phyloP scores from a whole-genome alignment of 2,329 filamentous ascomycete genomes.

The Exophiala phaeomuriformis region DNA sequence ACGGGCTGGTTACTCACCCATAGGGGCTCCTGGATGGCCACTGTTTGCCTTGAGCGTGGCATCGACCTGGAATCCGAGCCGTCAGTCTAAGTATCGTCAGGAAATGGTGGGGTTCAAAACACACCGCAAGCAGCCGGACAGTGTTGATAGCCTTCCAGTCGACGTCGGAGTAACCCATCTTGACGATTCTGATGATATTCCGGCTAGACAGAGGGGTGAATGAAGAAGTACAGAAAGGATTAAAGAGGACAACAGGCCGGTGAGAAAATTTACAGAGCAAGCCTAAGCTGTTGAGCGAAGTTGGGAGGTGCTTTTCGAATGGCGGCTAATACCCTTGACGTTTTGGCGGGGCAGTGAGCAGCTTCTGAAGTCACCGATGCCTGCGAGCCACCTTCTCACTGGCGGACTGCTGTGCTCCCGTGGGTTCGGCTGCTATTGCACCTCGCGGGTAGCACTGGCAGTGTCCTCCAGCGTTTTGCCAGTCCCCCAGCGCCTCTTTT shows the following conservation, averaged over 20 bases:
- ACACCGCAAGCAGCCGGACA: conserved; percentile 90
- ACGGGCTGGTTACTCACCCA: conserved; percentile 43
- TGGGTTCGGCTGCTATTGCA: not conserved
- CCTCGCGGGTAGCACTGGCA: no score
- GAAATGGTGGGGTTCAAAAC: conserved; percentile 38
- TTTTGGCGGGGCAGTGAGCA: conserved; percentile 7
- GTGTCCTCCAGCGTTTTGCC: no score
- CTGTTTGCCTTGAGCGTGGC: conserved; percentile 93
- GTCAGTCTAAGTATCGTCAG: conserved; percentile 6
- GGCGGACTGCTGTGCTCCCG: conserved; percentile 6
- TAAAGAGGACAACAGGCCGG: conserved; percentile 2
- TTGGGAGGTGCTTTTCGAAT: conserved; percentile 12
- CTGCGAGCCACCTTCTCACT: conserved; percentile 1
- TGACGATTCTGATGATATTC: conserved; percentile 32
- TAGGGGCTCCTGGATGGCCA: conserved; percentile 96
- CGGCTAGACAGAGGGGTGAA: conserved; percentile 1
- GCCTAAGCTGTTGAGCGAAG: conserved; percentile 8
- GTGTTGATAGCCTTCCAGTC: conserved; percentile 96
- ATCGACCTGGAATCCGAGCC: conserved; percentile 65
- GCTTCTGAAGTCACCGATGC: not conserved
- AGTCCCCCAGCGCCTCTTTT: not conserved
- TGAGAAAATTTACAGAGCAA: conserved; percentile 13
- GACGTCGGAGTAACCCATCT: conserved; percentile 80
- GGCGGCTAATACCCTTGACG: conserved; percentile 15
- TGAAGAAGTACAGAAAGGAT: conserved; percentile 1